These are phyloP conservation scores for Nigrospora sphaerica DNA, from an alignment of 2,329 filamentous ascomycete genomes.

Conservation along the genomic window DNA sequence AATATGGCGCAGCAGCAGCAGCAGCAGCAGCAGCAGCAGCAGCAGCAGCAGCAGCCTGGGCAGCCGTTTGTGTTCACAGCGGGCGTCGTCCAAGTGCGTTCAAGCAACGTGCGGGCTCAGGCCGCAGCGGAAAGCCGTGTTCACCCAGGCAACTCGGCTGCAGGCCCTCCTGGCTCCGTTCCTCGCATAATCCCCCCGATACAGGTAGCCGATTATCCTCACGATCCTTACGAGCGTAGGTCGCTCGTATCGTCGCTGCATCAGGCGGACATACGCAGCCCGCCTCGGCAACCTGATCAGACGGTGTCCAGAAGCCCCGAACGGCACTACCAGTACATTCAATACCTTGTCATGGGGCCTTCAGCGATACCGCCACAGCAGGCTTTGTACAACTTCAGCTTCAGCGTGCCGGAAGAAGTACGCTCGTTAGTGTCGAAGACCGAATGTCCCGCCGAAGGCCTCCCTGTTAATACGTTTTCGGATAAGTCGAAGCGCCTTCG, in stretches of 20 bases:
- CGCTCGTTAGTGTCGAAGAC: slow-evolving; percentile 24
- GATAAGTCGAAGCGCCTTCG: slow-evolving; percentile 57
- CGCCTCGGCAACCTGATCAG: slow-evolving; percentile 22
- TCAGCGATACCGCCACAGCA: slow-evolving; percentile 25
- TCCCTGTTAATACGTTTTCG: slow-evolving; percentile 31
- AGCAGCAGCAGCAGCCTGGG: slow-evolving; percentile 2
- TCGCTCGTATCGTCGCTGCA: slow-evolving; percentile 38
- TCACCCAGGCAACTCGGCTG: too few relatives aligned
- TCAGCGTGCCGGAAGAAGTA: slow-evolving; percentile 33
- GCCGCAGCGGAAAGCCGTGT: too few relatives aligned
- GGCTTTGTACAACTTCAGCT: slow-evolving; percentile 35
- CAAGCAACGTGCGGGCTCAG: too few relatives aligned
- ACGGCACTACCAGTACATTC: slow-evolving; percentile 51
- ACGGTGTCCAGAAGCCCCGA: slow-evolving; percentile 21
- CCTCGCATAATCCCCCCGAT: background rate
- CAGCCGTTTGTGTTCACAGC: background rate
- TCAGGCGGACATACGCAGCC: slow-evolving; percentile 40
- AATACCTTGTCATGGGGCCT: slow-evolving; percentile 42
- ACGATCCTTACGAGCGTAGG: slow-evolving; percentile 30
- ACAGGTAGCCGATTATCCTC: slow-evolving; percentile 28
- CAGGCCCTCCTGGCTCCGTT: too few relatives aligned
- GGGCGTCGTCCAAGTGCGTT: too few relatives aligned
- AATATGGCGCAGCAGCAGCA: background rate
- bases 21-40: slow-evolving; percentile 7
- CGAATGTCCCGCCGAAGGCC: slow-evolving; percentile 11